Evolutionary conservation across 148 eudicot genomes (phyloP), one percentile per base, ranked within the genome.

Genomic region (Camellia japonica): DNA sequence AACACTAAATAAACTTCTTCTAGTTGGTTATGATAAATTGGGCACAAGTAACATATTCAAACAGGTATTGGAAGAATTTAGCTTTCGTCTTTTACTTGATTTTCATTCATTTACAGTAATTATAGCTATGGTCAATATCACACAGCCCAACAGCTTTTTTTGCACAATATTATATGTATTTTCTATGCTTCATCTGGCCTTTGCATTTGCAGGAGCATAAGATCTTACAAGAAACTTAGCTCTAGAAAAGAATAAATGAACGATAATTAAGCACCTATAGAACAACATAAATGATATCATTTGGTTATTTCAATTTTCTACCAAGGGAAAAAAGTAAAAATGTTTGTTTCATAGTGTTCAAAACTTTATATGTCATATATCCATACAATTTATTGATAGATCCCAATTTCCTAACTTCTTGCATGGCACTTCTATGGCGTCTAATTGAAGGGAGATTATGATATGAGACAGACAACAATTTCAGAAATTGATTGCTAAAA

Each of bases 41-140:
- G 99, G 99, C 62, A 88, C 93, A 52, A 90, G 97, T 81, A 89
- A 98, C 79, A 85, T 93, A 59, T 91, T 85, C 82, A 96, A 96
- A 88, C 98, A 96, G 97, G 99, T 93, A 82, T 10, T 64, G 12
- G 15, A 59, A 60, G 10, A 65, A 65, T 30, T 59, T 47, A 68
- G 11, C 30, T 49, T 65, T 8, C 64, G 13, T 71, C 7, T 43
- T 41, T 42, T 58, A 1, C n/a, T 59, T 44, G 14, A 44, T 38
- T 30, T 64, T 2, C 67, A 23, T 58, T 52, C n/a, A 41, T 76
- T 30, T 59, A 19, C 13, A 44, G 16, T 44, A 13, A 42, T 38
- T 30, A 1, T 41, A 75, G n/a, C 47, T 7, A 70, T 18, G 3
- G 46, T 52, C 51, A 19, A 69, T 41, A 23, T 30, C 82, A n/a